Conservation (phyloP, 441 rosid species). For the Corymbia calophylla region DNA sequence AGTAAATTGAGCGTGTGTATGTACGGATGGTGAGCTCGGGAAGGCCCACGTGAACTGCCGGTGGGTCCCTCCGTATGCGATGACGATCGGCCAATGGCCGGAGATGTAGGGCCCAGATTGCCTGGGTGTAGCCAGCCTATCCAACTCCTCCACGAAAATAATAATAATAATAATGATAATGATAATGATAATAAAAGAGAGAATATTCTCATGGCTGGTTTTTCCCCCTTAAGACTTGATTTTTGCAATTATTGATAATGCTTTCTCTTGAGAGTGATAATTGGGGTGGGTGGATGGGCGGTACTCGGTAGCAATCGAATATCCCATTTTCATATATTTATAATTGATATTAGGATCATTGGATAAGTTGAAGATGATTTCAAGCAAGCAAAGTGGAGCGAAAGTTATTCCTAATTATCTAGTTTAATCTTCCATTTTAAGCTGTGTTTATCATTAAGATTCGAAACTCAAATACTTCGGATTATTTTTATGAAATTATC, state of each 20-base stretch:
- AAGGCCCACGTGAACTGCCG: neutral
- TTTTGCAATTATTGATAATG: neutral
- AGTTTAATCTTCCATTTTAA: neutral
- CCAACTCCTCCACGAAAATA: neutral
- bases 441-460: neutral
- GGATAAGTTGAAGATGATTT: neutral
- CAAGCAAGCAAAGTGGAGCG: neutral
- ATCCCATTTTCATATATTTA: neutral
- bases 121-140: neutral
- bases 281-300: neutral
- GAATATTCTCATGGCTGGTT: neutral
- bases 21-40: neutral
- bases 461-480: fast-evolving
- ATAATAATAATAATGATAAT: neutral
- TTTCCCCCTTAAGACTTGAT: neutral
- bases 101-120: neutral
- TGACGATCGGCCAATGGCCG: neutral
- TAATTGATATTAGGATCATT: neutral
- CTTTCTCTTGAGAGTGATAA: neutral
- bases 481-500: neutral
- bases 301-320: neutral
- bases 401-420: neutral
- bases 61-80: neutral
- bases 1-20: neutral
- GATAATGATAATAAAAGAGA: neutral